Conservation (phyloP, 805 yeast genomes). For the Saccharomycopsis schoenii region DNA sequence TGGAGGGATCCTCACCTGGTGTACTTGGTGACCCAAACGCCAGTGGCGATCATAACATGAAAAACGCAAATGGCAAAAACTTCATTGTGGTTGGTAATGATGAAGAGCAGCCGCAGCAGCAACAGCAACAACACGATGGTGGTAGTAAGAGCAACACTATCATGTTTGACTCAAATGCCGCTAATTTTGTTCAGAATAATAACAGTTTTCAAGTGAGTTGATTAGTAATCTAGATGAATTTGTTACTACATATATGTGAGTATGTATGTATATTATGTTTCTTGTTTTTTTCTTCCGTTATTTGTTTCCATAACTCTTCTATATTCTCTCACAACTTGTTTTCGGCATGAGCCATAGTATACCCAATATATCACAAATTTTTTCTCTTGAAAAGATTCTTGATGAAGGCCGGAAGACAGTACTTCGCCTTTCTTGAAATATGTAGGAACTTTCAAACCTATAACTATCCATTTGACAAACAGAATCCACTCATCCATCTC, state of each 20-base stretch:
- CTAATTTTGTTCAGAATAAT: constrained; percentile 14
- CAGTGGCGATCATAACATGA: background rate
- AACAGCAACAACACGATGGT: background rate
- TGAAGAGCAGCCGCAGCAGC: background rate
- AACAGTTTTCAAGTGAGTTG: constrained; percentile 12
- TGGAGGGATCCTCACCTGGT: background rate
- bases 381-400: too few relatives aligned
- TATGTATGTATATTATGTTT: too few relatives aligned
- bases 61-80: background rate
- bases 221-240: background rate
- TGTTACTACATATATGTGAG: background rate
- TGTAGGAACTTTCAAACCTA: too few relatives aligned
- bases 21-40: background rate
- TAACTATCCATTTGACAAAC: too few relatives aligned
- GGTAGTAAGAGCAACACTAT: background rate
- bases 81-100: background rate
- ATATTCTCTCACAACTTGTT: background rate
- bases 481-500: too few relatives aligned
- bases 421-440: too few relatives aligned
- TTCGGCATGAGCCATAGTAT: too few relatives aligned
- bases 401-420: too few relatives aligned
- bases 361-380: too few relatives aligned
- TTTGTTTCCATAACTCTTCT: background rate
- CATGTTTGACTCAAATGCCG: constrained; percentile 10
- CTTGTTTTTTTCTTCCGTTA: background rate